Conservation (phyloP, 1,284 basidiomycete species). For the Apiotrichum laibachii region DNA sequence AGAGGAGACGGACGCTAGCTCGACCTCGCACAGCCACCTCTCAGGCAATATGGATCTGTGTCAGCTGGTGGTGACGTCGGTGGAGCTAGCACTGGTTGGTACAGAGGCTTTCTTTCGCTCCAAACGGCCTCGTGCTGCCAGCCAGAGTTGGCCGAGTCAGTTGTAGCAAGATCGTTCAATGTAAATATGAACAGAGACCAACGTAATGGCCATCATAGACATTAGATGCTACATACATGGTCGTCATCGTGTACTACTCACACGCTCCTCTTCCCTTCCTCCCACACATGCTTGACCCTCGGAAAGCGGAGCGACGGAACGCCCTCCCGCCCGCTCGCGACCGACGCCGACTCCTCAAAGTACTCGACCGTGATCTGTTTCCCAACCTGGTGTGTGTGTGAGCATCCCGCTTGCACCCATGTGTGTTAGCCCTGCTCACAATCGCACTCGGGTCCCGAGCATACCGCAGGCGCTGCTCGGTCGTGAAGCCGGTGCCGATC, state of each 20-base stretch:
- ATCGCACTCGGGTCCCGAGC: conserved; percentile 38
- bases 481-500: conserved; percentile 45
- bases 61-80: too few relatives aligned
- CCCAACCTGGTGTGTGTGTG: conserved; percentile 27
- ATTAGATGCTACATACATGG: background rate
- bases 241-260: conserved; percentile 2
- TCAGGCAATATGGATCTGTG: too few relatives aligned
- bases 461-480: conserved; percentile 41
- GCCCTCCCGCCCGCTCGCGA: conserved; percentile 21
- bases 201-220: too few relatives aligned
- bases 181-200: too few relatives aligned
- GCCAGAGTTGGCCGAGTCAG: too few relatives aligned
- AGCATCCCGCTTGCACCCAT: background rate
- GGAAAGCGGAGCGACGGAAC: conserved; percentile 44
- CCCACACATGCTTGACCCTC: conserved; percentile 45
- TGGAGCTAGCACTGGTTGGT: too few relatives aligned
- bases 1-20: too few relatives aligned
- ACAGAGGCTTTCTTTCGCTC: too few relatives aligned
- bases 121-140: too few relatives aligned
- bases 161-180: too few relatives aligned
- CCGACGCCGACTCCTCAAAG: conserved; percentile 43
- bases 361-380: conserved; percentile 49
- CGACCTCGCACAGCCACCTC: too few relatives aligned
- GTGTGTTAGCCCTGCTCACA: too few relatives aligned
- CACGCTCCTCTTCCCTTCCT: conserved; percentile 36